These are phyloP conservation scores for Hylodesmum podocarpum DNA, from an alignment of 306 rosid genomes.

Conservation along the genomic window DNA sequence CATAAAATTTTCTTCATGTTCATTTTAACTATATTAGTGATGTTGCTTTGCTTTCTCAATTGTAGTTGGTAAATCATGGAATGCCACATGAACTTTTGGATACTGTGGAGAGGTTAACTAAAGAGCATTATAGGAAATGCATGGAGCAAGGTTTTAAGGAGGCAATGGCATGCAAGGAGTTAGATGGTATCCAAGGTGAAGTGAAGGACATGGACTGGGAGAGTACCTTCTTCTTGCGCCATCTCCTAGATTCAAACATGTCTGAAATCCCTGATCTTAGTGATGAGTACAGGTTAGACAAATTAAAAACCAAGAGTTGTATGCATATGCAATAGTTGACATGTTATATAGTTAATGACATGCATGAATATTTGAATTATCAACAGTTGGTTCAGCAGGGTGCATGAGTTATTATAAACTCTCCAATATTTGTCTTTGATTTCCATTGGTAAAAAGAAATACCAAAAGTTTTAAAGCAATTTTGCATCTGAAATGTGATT, in stretches of 20 bases:
- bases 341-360: too few species aligned
- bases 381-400: too few species aligned
- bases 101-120: neutral
- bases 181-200: neutral
- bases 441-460: too few species aligned
- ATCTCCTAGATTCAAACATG: neutral
- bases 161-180: neutral
- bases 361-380: too few species aligned
- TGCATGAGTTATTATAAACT: too few species aligned
- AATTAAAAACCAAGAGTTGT: neutral
- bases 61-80: neutral
- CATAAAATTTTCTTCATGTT: neutral
- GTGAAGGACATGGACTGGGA: neutral
- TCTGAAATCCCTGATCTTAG: slow-evolving; percentile 3
- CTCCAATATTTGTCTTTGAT: too few species aligned
- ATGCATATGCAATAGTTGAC: neutral
- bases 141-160: neutral
- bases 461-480: too few species aligned
- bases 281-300: neutral
- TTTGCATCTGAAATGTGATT: neutral
- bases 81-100: neutral
- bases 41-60: neutral
- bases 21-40: neutral
- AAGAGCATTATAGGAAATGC: neutral
- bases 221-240: slow-evolving; percentile 1